A percentile compares a stretch with the other conserved stretches of the same genome.
phyloP scores from a whole-genome alignment of 129 eudicot species.

The Gnaphalium uliginosum region DNA sequence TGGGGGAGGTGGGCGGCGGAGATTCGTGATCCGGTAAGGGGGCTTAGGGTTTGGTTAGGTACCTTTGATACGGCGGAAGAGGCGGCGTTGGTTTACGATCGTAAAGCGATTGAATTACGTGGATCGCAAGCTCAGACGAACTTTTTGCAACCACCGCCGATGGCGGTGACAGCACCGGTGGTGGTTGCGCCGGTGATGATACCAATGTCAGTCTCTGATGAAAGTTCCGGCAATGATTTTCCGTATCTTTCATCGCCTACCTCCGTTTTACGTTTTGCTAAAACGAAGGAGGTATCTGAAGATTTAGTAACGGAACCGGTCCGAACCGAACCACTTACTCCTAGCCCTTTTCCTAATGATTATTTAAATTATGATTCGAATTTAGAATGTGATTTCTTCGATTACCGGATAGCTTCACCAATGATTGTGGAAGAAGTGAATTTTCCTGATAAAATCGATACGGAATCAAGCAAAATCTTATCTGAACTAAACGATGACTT shows the following conservation, averaged over 20 bases:
- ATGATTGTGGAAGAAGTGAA: constrained; percentile 29
- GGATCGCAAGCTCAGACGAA: constrained; percentile 60
- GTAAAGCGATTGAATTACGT: constrained; percentile 56
- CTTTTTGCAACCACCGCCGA: constrained; percentile 12
- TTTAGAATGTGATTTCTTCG: constrained; percentile 38
- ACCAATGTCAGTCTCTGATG: constrained; percentile 24
- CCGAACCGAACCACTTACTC: not conserved
- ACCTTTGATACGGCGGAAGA: constrained; percentile 72
- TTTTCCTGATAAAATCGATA: not conserved
- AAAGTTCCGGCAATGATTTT: constrained; percentile 28
- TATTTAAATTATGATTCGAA: constrained; percentile 28
- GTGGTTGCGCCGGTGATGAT: constrained; percentile 8
- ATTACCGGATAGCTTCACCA: constrained; percentile 44
- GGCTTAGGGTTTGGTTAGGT: constrained; percentile 62
- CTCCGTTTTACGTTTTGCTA: constrained; percentile 44
- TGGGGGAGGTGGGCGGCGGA: constrained; percentile 77
- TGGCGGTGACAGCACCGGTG: not conserved
- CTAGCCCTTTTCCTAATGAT: constrained; percentile 13
- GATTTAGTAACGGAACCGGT: constrained; percentile 7
- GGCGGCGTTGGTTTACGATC: constrained; percentile 71
- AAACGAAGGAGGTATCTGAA: constrained; percentile 12
- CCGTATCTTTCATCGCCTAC: constrained; percentile 50
- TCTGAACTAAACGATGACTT: constrained; percentile 38
- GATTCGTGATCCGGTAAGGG: constrained; percentile 57
- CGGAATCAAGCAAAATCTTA: constrained; percentile 8